A percentile compares a stretch with the other conserved stretches of the same genome.
Evolutionary conservation across 1,139 yeast genomes (phyloP).

Genomic region (Zygosaccharomyces sapae): DNA sequence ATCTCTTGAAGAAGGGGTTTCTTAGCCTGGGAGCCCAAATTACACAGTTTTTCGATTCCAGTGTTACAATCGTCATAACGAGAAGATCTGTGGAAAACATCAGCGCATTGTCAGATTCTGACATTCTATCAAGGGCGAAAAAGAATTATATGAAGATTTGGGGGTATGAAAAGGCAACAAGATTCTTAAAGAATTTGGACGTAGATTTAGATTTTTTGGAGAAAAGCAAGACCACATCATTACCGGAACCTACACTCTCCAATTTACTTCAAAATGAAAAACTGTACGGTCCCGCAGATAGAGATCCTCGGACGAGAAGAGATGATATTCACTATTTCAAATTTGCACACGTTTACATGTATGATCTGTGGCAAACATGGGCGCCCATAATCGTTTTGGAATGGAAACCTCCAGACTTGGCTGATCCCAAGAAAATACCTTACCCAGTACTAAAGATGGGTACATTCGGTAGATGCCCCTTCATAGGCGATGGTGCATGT

Average conservation of each 20-base stretch:
- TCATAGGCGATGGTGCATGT: conserved; percentile 46
- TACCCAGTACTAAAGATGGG: conserved; percentile 46
- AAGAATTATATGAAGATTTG: conserved; percentile 66
- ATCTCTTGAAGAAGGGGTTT: conserved; percentile 46
- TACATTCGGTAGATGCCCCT: conserved; percentile 70
- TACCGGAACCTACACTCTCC: conserved; percentile 43
- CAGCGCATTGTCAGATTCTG: conserved; percentile 46
- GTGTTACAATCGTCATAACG: conserved; percentile 78
- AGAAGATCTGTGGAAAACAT: conserved; percentile 43
- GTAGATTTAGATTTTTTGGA: conserved; percentile 41
- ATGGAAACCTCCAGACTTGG: conserved; percentile 48
- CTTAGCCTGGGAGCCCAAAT: conserved; percentile 56
- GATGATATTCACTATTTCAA: conserved; percentile 83
- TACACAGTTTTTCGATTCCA: conserved; percentile 69
- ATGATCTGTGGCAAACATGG: conserved; percentile 72
- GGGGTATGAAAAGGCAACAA: conserved; percentile 79
- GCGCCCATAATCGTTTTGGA: conserved; percentile 83
- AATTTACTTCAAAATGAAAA: conserved; percentile 79
- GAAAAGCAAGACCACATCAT: conserved; percentile 15
- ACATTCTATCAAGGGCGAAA: conserved; percentile 62
- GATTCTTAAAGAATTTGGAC: conserved; percentile 69
- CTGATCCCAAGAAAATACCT: conserved; percentile 34
- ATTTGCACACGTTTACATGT: conserved; percentile 70
- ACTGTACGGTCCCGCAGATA: conserved; percentile 78
- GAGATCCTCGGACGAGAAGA: conserved; percentile 79